These are phyloP conservation scores for Pelargonium australe DNA, from an alignment of 441 rosid genomes.

Conservation along the genomic window DNA sequence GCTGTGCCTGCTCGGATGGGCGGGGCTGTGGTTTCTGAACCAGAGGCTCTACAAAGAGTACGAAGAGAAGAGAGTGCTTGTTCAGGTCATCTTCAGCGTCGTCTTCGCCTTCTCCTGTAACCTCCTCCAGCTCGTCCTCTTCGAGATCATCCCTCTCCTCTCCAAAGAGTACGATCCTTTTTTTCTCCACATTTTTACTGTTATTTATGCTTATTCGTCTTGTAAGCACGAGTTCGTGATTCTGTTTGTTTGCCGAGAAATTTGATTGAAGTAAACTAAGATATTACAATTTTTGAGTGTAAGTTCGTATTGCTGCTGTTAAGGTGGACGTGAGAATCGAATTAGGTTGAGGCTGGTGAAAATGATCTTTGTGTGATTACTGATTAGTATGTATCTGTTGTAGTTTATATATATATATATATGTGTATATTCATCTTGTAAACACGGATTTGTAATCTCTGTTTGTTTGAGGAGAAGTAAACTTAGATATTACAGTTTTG, in stretches of 20 bases:
- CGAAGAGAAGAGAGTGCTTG: slow-evolving; percentile 85
- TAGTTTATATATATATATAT: too few relatives aligned
- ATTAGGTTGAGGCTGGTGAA: too few relatives aligned
- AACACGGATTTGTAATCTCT: too few relatives aligned
- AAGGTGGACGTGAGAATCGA: too few relatives aligned
- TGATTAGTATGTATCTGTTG: too few relatives aligned
- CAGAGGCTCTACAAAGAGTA: slow-evolving; percentile 87
- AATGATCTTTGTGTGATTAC: too few relatives aligned
- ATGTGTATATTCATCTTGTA: too few relatives aligned
- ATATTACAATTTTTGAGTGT: too few relatives aligned
- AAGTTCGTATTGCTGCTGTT: too few relatives aligned
- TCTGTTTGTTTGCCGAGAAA: background rate
- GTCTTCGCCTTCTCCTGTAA: slow-evolving; percentile 97
- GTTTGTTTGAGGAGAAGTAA: too few relatives aligned
- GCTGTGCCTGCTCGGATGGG: slow-evolving; percentile 64
- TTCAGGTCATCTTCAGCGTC: slow-evolving; percentile 90
- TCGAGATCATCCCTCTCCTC: slow-evolving; percentile 89
- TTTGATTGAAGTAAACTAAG: too few relatives aligned
- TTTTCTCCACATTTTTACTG: background rate
- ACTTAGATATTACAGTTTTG: too few relatives aligned
- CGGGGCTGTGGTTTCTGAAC: slow-evolving; percentile 90
- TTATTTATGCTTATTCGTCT: background rate
- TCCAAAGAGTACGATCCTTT: slow-evolving; percentile 58
- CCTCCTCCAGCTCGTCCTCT: slow-evolving; percentile 94
- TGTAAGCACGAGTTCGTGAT: background rate